Base-by-base conservation (phyloP, 2,329 filamentous ascomycete species). In the Nothopassalora personata region DNA sequence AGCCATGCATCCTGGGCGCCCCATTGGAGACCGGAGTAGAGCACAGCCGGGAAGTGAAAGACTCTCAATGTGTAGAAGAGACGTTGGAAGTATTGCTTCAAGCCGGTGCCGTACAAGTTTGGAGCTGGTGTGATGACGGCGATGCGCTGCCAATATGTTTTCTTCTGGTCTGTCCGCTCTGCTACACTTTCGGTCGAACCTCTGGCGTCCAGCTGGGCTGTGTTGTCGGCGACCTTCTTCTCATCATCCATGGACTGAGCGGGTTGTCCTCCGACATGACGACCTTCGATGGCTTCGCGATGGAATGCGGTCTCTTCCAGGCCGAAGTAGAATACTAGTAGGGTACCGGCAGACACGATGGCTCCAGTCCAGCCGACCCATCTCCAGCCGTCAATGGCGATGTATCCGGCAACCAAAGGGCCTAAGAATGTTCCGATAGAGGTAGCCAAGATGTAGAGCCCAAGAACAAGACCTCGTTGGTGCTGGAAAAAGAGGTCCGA, bases 1-100 rank as follows among this genome's bases (percentile, higher is more conserved):
- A 85, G 71, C 71, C 82, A 84, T n/a, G 82, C 81, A 63, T 84
- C 82, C 68, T 85, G 83, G 31, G 80, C 75, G 4, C 82, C 82
- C 82, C 82, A 85, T 66, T 84, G 82, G 27, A 84, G 69, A 8
- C 82, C 82, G 2, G 81, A 80, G 61, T 80, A 84, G 62, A 82
- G 76, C 9, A 84, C 81, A 1, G 82, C 82, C 0, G 82, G 82
- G 60, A 84, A 84, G 1, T 77, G 76, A 66, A 84, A 84, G 46
- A 84, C 73, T n/a, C 81, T 78, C 53, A 84, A 71, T 0, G 80
- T 84, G 63, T 84, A 79, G 64, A 79, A 80, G 2, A 85, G 73
- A 1, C 81, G 81, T 45, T 73, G 68, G 30, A 77, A 69, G 62
- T 84, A 85, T 65, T 85, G 82, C 64, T 76, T 79, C 60, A 81